Evolutionary conservation across 345 rosid species (phyloP).

Genomic region (Atalantia buxifolia): DNA sequence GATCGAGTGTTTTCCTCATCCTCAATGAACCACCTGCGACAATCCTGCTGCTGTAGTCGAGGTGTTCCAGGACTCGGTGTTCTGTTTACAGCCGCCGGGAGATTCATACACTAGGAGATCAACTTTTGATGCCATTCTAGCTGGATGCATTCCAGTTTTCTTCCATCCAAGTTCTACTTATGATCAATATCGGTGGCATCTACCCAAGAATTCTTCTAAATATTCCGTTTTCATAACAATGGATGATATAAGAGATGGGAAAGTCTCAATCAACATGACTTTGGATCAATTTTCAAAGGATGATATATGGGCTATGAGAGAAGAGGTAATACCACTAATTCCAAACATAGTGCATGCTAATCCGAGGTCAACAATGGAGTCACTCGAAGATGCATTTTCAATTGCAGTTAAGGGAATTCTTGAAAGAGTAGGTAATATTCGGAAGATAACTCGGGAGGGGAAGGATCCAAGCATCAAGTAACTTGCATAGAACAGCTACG

Average conservation of each 20-base stretch:
- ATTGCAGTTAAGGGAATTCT: slow-evolving; percentile 38
- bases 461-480: slow-evolving; percentile 22
- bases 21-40: slow-evolving; percentile 27
- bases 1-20: slow-evolving; percentile 27
- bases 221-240: slow-evolving; percentile 48
- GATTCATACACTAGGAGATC: slow-evolving; percentile 64
- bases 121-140: slow-evolving; percentile 53
- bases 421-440: slow-evolving; percentile 24
- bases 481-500: slow-evolving; percentile 13
- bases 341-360: slow-evolving; percentile 49
- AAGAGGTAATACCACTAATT: slow-evolving; percentile 38
- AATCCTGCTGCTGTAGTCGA: slow-evolving; percentile 39
- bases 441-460: slow-evolving; percentile 21
- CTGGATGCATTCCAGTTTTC: slow-evolving; percentile 65
- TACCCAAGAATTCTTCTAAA: slow-evolving; percentile 29
- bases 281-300: slow-evolving; percentile 26
- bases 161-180: slow-evolving; percentile 51
- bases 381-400: slow-evolving; percentile 49
- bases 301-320: slow-evolving; percentile 35
- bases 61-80: slow-evolving; percentile 35
- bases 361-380: slow-evolving; percentile 17
- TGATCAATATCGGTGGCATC: slow-evolving; percentile 53
- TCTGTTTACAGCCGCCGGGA: slow-evolving; percentile 60
- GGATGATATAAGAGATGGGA: slow-evolving; percentile 21
- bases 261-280: slow-evolving; percentile 20